These are phyloP conservation scores for Myxozyma neglecta DNA, from an alignment of 805 yeast species.

Conservation along the genomic window DNA sequence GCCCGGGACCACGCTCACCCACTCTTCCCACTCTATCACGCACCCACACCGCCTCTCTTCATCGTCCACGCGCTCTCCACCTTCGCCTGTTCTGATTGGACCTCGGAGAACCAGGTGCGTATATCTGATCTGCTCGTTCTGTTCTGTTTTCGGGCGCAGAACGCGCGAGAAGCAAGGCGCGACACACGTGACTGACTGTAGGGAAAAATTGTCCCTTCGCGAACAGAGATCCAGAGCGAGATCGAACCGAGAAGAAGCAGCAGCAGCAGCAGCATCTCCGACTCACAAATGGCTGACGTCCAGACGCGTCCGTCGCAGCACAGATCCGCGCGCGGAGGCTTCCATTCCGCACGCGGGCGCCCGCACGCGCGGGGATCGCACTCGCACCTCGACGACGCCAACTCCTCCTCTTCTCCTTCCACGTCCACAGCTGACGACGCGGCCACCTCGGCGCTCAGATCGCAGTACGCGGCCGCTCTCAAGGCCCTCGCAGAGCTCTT, in stretches of 20 bases:
- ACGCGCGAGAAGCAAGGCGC: no score
- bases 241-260: background rate
- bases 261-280: background rate
- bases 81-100: conserved; percentile 5
- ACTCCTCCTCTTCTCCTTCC: background rate
- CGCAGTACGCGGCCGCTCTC: conserved; percentile 41
- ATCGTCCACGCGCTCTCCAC: background rate
- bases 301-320: conserved; percentile 19
- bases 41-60: background rate
- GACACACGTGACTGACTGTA: no score
- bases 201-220: no score
- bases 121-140: background rate
- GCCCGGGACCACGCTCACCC: background rate
- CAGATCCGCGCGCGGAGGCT: conserved; percentile 32
- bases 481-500: conserved; percentile 75
- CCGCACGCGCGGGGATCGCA: conserved; percentile 11
- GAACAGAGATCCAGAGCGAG: no score
- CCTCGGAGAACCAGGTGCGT: conserved; percentile 5
- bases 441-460: conserved; percentile 39
- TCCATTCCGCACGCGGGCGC: conserved; percentile 26
- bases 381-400: background rate
- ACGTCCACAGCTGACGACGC: conserved; percentile 34
- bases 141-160: background rate
- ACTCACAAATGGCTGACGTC: conserved; percentile 23
- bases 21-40: background rate